phyloP scores from a whole-genome alignment of 257 asterid genomes.

The Forsythia viridissima region DNA sequence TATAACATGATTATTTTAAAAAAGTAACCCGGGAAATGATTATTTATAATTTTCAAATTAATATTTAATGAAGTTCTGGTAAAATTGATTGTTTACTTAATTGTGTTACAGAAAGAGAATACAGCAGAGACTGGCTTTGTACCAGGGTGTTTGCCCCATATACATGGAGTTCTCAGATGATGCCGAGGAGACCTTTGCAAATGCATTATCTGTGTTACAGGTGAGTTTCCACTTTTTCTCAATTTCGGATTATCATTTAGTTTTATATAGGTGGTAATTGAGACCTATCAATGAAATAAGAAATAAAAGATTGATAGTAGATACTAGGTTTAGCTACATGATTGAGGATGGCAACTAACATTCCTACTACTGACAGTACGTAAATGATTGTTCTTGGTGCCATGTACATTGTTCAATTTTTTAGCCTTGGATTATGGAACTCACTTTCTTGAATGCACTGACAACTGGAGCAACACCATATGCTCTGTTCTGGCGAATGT shows the following conservation, averaged over 20 bases:
- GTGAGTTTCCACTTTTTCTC: conserved; percentile 28
- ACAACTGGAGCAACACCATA: not conserved
- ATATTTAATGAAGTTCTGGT: not conserved
- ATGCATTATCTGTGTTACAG: conserved; percentile 51
- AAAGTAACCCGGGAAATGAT: not conserved
- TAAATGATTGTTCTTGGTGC: not conserved
- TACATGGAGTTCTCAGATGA: conserved; percentile 58
- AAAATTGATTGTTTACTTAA: not conserved
- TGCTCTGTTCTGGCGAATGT: not conserved
- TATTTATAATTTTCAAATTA: not conserved
- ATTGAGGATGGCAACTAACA: not conserved
- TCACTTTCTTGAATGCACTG: not conserved
- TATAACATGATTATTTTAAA: not conserved
- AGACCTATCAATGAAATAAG: not conserved
- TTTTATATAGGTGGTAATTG: not conserved
- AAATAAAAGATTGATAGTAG: not conserved
- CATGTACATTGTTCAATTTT: not conserved
- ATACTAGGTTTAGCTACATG: not conserved
- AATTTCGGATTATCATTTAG: not conserved
- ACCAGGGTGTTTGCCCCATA: conserved; percentile 66
- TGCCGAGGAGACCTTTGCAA: conserved; percentile 57
- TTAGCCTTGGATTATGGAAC: not conserved
- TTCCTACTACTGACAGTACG: not conserved
- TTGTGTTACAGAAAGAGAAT: conserved; percentile 48
- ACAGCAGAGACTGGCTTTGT: conserved; percentile 59